Percentiles rank a stretch among this genome's conserved stretches.
phyloP scores from a whole-genome alignment of 352 stramenopile genomes.

The Globisporangium canariense region DNA sequence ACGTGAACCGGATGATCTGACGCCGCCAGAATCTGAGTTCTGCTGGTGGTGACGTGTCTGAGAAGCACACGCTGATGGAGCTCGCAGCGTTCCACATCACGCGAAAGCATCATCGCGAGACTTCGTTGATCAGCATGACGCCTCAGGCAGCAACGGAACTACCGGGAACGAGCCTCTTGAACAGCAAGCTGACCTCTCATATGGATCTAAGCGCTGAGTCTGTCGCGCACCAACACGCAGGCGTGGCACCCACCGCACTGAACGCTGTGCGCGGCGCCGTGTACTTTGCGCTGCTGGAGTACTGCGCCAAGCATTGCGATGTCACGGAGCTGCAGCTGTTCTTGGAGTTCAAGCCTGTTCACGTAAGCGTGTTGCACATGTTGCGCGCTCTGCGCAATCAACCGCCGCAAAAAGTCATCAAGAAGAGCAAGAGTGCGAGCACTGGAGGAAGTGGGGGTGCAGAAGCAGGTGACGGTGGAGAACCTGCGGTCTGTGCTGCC shows the following conservation, averaged over 20 bases:
- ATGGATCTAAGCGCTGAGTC: background rate
- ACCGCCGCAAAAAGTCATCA: constrained; percentile 19
- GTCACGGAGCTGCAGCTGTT: constrained; percentile 43
- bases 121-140: background rate
- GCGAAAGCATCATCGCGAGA: background rate
- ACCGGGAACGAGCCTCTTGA: background rate
- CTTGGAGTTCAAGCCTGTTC: constrained; percentile 44
- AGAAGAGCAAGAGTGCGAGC: background rate
- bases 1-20: constrained; percentile 70
- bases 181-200: background rate
- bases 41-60: background rate
- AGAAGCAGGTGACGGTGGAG: constrained; percentile 38
- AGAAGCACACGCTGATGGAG: constrained; percentile 25
- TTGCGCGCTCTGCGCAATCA: constrained; percentile 42
- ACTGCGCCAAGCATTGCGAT: constrained; percentile 51
- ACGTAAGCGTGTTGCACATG: constrained; percentile 59
- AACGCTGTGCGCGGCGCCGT: constrained; percentile 25
- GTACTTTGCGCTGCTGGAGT: constrained; percentile 70
- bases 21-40: constrained; percentile 24
- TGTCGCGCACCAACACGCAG: too few relatives aligned
- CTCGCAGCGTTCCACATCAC: constrained; percentile 24
- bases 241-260: too few relatives aligned
- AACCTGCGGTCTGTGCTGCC: constrained; percentile 43
- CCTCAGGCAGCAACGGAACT: background rate
- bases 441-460: constrained; percentile 6